Evolutionary conservation across 768 basidiomycete genomes (phyloP), one percentile per base, ranked within the genome.

Genomic region (Ramaria sp.): DNA sequence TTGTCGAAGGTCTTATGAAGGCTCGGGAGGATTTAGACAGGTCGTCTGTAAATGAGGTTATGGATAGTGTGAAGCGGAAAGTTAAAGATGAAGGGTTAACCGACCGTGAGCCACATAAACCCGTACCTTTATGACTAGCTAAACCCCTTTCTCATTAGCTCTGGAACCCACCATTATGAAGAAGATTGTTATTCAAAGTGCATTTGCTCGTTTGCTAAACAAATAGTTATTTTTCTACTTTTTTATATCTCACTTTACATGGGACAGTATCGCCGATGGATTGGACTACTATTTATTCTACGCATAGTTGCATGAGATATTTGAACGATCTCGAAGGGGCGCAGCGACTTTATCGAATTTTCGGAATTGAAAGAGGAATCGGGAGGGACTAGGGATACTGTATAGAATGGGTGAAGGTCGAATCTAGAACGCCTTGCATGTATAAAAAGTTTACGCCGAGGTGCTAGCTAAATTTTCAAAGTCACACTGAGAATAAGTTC

Each of bases 361-460:
- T 70, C 75, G 84, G 72, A 96, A 99, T 68, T 99, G 96, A 85
- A 91, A 97, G 0, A 88, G 89, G 76, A 98, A 98, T 54, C 88
- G 78, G 12, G 91, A 84, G 2, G 92, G 91, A 70, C n/a, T n/a
- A n/a, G n/a, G n/a, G n/a, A n/a, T n/a, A n/a, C n/a, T n/a, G n/a
- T 98, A 98, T 50, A 99, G 81, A 99, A 99, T 0, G 94, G 96
- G 38, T 96, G 83, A 33, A 98, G 70, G 67, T 99, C 96, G 66
- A 93, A 98, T 66, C 94, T 94, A 61, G 37, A 24, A 27, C n/a
- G 31, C 19, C n/a, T n/a, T n/a, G n/a, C n/a, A n/a, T n/a, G n/a
- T n/a, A n/a, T n/a, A n/a, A n/a, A n/a, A n/a, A n/a, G n/a, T n/a
- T n/a, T n/a, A n/a, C n/a, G n/a, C n/a, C n/a, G n/a, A n/a, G n/a